phyloP scores from a whole-genome alignment of 2,329 filamentous ascomycete species.

The Botrytis fabae region DNA sequence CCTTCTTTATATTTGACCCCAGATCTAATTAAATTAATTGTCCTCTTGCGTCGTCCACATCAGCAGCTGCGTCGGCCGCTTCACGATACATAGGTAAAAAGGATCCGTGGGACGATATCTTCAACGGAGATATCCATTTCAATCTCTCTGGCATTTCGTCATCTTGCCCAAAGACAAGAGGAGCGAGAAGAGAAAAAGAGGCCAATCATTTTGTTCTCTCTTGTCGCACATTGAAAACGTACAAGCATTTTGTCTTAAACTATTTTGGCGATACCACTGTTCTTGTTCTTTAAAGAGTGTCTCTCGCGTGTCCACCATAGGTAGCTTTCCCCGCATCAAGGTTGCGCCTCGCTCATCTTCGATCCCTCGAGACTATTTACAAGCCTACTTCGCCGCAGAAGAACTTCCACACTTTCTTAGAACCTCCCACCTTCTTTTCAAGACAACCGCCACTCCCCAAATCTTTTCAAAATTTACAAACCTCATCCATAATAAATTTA shows the following conservation, averaged over 20 bases:
- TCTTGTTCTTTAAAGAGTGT: constrained; percentile 20
- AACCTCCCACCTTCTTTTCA: constrained; percentile 11
- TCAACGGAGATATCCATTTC: constrained; percentile 18
- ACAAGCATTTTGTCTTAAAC: constrained; percentile 15
- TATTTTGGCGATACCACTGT: neutral
- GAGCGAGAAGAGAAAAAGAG: neutral
- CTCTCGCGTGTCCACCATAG: constrained; percentile 23
- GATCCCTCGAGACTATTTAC: constrained; percentile 21
- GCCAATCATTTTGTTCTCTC: constrained; percentile 14
- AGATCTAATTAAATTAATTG: neutral
- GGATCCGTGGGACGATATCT: neutral
- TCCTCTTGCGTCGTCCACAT: neutral
- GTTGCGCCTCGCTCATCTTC: constrained; percentile 24
- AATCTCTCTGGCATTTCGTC: neutral
- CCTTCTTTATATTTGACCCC: neutral
- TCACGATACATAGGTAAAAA: neutral
- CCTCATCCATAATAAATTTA: neutral
- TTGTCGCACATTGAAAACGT: constrained; percentile 15
- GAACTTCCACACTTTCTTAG: constrained; percentile 2
- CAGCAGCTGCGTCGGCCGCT: neutral
- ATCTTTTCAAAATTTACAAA: neutral
- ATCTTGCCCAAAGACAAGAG: neutral
- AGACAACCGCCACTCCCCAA: neutral
- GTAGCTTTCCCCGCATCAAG: constrained; percentile 24
- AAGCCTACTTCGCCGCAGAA: constrained; percentile 18